A percentile compares a stretch with the other conserved stretches of the same genome.
Conservation (phyloP, 2,329 filamentous ascomycete genomes). For the Bipolaris victoriae region DNA sequence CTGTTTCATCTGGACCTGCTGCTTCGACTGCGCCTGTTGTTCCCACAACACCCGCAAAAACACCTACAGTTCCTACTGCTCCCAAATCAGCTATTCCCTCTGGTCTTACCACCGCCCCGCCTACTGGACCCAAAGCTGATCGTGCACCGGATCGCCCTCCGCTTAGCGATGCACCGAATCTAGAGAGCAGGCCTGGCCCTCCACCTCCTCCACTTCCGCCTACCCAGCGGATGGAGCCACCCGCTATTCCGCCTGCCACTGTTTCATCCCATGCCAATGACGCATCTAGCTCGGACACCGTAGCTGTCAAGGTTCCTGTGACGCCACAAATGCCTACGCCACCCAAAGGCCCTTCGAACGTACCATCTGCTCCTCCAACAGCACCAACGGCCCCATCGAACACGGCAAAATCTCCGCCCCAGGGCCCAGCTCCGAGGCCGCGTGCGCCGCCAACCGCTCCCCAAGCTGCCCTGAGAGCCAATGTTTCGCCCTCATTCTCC, state of each 20-base stretch:
- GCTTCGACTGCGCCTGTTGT: constrained; percentile 21
- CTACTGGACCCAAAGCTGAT: constrained; percentile 52
- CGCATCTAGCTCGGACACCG: constrained; percentile 17
- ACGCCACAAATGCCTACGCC: constrained; percentile 16
- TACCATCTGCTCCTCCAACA: constrained; percentile 9
- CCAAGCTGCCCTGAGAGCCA: constrained; percentile 40
- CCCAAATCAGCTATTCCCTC: constrained; percentile 48
- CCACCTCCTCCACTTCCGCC: constrained; percentile 24
- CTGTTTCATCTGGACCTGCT: constrained; percentile 22
- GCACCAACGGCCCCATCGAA: constrained; percentile 14
- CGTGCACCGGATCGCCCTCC: constrained; percentile 38
- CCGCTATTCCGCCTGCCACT: constrained; percentile 23
- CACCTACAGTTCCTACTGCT: constrained; percentile 26
- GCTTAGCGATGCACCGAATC: constrained; percentile 24
- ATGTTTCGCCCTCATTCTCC: constrained; percentile 43
- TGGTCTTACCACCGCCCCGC: constrained; percentile 43
- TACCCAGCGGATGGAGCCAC: constrained; percentile 31
- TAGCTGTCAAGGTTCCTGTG: constrained; percentile 21
- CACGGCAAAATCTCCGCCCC: constrained; percentile 37
- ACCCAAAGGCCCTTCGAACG: constrained; percentile 9
- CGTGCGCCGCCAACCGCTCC: constrained; percentile 43
- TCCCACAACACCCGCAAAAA: constrained; percentile 29
- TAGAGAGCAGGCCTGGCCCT: constrained; percentile 26
- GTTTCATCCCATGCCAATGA: constrained; percentile 15
- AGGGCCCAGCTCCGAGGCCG: constrained; percentile 36